Evolutionary conservation across 163 green algal species (phyloP).

Genomic region (Chlorella variabilis): DNA sequence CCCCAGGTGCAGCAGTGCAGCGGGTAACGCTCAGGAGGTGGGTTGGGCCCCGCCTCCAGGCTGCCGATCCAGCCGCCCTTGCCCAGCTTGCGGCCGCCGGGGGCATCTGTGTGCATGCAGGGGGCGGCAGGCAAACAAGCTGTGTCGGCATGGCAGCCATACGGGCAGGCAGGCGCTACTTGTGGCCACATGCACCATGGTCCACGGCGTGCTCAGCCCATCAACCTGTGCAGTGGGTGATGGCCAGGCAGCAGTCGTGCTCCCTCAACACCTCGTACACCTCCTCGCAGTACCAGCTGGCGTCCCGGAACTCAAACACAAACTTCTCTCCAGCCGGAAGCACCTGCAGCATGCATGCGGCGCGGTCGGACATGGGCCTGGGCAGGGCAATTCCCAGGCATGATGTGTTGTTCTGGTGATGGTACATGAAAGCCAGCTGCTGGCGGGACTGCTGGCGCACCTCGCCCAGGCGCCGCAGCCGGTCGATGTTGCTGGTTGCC

Average conservation of each 20-base stretch:
- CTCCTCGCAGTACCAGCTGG: conserved; percentile 32
- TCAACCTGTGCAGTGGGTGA: conserved; percentile 14
- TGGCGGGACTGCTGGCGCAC: background rate
- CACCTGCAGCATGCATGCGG: background rate
- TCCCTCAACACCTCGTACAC: conserved; percentile 28
- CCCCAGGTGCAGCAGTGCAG: conserved; percentile 39
- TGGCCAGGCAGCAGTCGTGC: conserved; percentile 39
- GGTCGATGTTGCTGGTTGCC: conserved; percentile 11
- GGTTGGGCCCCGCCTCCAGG: conserved; percentile 28
- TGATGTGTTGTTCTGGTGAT: background rate
- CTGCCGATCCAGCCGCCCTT: conserved; percentile 14
- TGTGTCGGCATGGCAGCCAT: too few species aligned
- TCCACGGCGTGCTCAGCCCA: too few species aligned
- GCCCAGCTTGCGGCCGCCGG: background rate
- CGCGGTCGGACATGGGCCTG: too few species aligned
- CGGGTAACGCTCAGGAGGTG: conserved; percentile 7
- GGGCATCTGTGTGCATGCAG: conserved; percentile 10
- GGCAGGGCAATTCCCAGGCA: background rate
- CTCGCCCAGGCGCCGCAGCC: conserved; percentile 19
- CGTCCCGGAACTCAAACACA: conserved; percentile 41
- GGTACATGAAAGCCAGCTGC: background rate
- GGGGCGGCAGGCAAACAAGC: too few species aligned
- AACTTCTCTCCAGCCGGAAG: background rate
- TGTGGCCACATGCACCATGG: too few species aligned
- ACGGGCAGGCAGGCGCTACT: too few species aligned